Base-by-base conservation (phyloP, 1,284 basidiomycete species). In the Meripilus lineatus region DNA sequence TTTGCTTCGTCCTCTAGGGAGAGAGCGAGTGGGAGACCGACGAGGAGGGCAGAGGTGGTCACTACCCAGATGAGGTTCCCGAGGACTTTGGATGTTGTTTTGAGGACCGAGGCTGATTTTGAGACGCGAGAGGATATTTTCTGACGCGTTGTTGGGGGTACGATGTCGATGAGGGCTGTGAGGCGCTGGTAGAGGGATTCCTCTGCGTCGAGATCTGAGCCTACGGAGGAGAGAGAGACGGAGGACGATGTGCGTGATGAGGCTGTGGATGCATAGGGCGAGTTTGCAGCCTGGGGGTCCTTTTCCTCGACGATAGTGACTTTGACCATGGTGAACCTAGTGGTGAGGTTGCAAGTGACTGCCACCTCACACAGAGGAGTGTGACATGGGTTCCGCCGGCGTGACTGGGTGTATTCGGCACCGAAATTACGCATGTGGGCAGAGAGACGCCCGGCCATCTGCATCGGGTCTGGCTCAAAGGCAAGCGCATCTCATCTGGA, bases 1-100 rank as follows among this genome's bases (percentile, higher is more conserved):
- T 93, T 92, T 40, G 89, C 87, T 71, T 99, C 95, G 67, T 96
- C 95, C 68, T 99, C 95, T 52, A 98, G 77, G 45, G 85, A 88
- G 53, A 99, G 75, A 2, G 93, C 93, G 53, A 97, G 77, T 22
- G 95, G 95, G 39, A 99, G 75, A 5, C 91, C 96, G 40, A 99
- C 85, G 47, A 99, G 79, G 39, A 99, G 73, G 1, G 93, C 93
- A 38, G 86, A 92, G 14, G 95, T 99, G 46, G 92, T 95, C 60
- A 95, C 74, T 52, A 97, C 79, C 95, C 95, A 99, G 42, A 93
- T 88, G 58, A 94, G 68, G 62, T 89, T 93, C 15, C 96, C 95
- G 21, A 84, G 76, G 38, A 89, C 58, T 66, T 83, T 90, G 36
- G 79, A 74, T 6, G 80, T 74, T 38, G 75, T 74, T 56, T 80